Percentiles rank a stretch among this genome's conserved stretches.
These are phyloP conservation scores for Lolium rigidum DNA, from an alignment of 176 grass and related monocot genomes.

Conservation along the genomic window DNA sequence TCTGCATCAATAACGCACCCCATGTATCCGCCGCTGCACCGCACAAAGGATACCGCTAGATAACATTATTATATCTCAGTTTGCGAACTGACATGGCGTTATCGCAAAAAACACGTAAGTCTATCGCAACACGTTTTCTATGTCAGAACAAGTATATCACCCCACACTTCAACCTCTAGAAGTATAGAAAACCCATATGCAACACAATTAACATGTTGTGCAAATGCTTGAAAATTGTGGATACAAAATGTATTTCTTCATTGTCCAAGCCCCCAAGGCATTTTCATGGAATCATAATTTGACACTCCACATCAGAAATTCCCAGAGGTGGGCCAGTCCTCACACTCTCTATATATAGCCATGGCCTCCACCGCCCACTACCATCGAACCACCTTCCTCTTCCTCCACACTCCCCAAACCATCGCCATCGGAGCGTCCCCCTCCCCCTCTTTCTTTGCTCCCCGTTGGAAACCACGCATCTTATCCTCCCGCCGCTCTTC, in stretches of 20 bases:
- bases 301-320: neutral
- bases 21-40: neutral
- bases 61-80: neutral
- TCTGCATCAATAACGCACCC: neutral
- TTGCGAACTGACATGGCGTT: neutral
- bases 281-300: neutral
- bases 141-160: neutral
- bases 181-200: neutral
- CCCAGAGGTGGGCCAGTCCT: neutral
- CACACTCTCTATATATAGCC: constrained; percentile 40
- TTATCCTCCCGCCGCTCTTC: neutral
- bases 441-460: neutral
- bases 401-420: neutral
- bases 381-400: neutral
- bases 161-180: neutral
- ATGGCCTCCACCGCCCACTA: neutral
- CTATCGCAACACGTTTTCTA: neutral
- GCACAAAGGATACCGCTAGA: neutral
- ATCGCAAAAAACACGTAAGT: fast-evolving
- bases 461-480: neutral
- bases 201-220: neutral
- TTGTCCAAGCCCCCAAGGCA: neutral
- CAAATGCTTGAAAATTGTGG: neutral
- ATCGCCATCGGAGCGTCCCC: constrained; percentile 12
- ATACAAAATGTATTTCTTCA: neutral